phyloP scores from a whole-genome alignment of 208 protist genomes.

The Leishmania martiniquensis region DNA sequence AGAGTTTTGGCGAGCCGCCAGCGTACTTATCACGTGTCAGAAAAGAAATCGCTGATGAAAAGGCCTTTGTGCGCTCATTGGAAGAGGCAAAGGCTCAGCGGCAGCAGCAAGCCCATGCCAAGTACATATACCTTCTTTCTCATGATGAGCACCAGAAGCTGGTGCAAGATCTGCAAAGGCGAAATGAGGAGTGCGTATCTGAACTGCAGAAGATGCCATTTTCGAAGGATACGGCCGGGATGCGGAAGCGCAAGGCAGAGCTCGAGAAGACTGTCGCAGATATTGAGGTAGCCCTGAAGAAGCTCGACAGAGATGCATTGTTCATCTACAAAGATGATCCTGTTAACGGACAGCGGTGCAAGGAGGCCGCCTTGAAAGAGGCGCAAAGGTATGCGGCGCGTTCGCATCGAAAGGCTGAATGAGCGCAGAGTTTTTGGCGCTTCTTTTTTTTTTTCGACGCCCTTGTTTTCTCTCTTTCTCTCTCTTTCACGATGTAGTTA shows the following conservation, averaged over 20 bases:
- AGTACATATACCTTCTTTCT: conserved; percentile 78
- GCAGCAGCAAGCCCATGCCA: conserved; percentile 35
- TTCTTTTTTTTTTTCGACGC: background rate
- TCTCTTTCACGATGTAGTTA: conserved; percentile 7
- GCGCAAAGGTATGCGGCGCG: conserved; percentile 52
- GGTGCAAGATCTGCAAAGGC: conserved; percentile 65
- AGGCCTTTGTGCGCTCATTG: conserved; percentile 71
- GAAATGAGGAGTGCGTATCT: conserved; percentile 31
- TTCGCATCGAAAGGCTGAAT: conserved; percentile 3
- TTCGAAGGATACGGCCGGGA: conserved; percentile 73
- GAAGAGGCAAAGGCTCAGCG: conserved; percentile 54
- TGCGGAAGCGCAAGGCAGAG: conserved; percentile 60
- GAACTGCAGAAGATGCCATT: conserved; percentile 89
- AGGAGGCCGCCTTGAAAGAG: conserved; percentile 77
- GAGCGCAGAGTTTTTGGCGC: background rate
- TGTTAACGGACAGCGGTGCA: conserved; percentile 72
- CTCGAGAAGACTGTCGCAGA: conserved; percentile 78
- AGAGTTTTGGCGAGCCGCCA: conserved; percentile 87
- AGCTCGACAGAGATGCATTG: conserved; percentile 85
- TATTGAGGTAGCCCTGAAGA: conserved; percentile 77
- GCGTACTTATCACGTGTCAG: conserved; percentile 91
- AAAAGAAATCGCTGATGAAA: conserved; percentile 82
- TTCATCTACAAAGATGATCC: conserved; percentile 91
- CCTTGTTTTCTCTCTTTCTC: background rate
- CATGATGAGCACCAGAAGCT: conserved; percentile 80